phyloP scores from a whole-genome alignment of 257 asterid genomes.

The Hygrophila difformis region DNA sequence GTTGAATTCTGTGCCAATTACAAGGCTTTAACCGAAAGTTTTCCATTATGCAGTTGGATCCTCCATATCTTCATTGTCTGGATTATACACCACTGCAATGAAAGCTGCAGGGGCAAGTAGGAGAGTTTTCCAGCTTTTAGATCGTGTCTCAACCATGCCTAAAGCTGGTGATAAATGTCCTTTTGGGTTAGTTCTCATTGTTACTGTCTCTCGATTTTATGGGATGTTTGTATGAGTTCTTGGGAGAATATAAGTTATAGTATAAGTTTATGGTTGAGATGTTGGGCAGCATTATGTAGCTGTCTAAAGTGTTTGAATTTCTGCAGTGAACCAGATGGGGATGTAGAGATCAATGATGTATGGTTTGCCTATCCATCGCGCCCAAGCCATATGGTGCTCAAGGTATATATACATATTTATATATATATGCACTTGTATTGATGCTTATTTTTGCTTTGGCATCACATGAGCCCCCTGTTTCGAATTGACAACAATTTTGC shows the following conservation, averaged over 20 bases:
- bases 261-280: not conserved
- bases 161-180: conserved; percentile 59
- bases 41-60: conserved; percentile 43
- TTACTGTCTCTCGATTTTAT: not conserved
- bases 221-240: too few relatives aligned
- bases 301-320: not conserved
- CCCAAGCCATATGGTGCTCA: conserved; percentile 62
- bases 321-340: conserved; percentile 24
- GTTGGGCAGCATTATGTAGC: not conserved
- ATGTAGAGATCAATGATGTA: conserved; percentile 29
- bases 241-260: too few relatives aligned
- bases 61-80: conserved; percentile 58
- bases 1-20: not conserved
- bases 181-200: conserved; percentile 35
- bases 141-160: conserved; percentile 65
- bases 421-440: too few relatives aligned
- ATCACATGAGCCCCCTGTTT: not conserved
- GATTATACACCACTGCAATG: conserved; percentile 66
- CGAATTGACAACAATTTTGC: not conserved
- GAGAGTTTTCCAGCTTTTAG: conserved; percentile 77
- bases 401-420: conserved; percentile 34
- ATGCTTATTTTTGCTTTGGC: not conserved
- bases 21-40: conserved; percentile 3
- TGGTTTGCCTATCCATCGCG: conserved; percentile 35
- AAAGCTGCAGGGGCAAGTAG: conserved; percentile 96